These are phyloP conservation scores for Triticum monococcum DNA, from an alignment of 176 grass and related monocot genomes.

Conservation along the genomic window DNA sequence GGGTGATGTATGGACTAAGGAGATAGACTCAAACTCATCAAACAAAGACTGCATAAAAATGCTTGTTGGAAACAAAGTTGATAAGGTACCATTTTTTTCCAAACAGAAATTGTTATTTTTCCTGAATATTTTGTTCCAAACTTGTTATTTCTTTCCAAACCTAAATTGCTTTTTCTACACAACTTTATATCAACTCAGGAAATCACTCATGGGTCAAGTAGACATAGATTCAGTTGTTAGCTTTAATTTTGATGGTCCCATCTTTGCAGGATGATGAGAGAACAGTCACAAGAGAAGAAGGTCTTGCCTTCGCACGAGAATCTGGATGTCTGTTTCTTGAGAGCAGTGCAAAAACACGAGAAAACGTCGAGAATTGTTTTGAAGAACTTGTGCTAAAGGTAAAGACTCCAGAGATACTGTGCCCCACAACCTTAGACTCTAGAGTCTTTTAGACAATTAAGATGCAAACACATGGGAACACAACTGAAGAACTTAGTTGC, in stretches of 20 bases:
- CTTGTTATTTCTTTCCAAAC: background rate
- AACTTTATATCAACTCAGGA: background rate
- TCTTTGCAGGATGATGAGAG: slow-evolving; percentile 74
- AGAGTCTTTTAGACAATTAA: background rate
- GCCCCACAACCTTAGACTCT: background rate
- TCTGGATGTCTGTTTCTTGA: slow-evolving; percentile 85
- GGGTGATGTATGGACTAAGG: slow-evolving; percentile 84
- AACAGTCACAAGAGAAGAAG: slow-evolving; percentile 84
- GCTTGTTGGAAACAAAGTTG: slow-evolving; percentile 97
- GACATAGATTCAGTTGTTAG: background rate
- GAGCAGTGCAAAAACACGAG: slow-evolving; percentile 86
- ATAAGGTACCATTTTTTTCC: slow-evolving; percentile 63
- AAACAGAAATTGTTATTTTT: background rate
- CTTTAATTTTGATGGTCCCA: slow-evolving; percentile 7
- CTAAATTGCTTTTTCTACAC: background rate
- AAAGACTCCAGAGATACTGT: slow-evolving; percentile 23
- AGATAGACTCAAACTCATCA: slow-evolving; percentile 78
- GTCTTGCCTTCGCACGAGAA: slow-evolving; percentile 77
- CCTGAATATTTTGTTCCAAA: background rate
- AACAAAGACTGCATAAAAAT: slow-evolving; percentile 89
- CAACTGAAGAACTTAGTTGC: background rate
- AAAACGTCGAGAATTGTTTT: slow-evolving; percentile 90
- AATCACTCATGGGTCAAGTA: background rate
- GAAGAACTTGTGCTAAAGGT: slow-evolving; percentile 96
- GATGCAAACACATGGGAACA: background rate